Evolutionary conservation across 2,329 filamentous ascomycete species (phyloP).

Genomic region (Truncatella angustata): DNA sequence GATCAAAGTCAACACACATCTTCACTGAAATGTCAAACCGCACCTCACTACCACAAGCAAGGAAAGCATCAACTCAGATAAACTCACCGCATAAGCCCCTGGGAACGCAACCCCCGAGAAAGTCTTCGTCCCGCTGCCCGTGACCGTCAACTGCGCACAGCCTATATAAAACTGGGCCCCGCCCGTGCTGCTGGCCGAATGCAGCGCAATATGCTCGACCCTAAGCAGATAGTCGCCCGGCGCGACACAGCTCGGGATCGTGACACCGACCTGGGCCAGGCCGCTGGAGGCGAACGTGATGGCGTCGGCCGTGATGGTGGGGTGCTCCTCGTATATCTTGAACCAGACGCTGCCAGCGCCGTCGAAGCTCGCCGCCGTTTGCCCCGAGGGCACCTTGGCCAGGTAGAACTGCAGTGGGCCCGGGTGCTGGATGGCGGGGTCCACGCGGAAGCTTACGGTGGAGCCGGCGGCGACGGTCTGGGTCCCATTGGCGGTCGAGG

Average conservation of each 20-base stretch:
- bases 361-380: slow-evolving; percentile 23
- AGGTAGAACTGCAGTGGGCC: slow-evolving; percentile 28
- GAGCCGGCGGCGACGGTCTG: slow-evolving; percentile 33
- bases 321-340: slow-evolving; percentile 28
- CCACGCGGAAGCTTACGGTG: slow-evolving; percentile 32
- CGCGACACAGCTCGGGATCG: slow-evolving; percentile 29
- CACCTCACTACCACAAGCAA: no score
- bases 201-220: slow-evolving; percentile 32
- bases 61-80: not conserved
- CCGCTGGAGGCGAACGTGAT: slow-evolving; percentile 20
- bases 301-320: slow-evolving; percentile 17
- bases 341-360: slow-evolving; percentile 27
- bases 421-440: slow-evolving; percentile 26
- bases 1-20: not conserved
- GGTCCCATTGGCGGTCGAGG: slow-evolving; percentile 27
- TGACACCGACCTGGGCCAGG: slow-evolving; percentile 21
- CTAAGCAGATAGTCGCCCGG: slow-evolving; percentile 33
- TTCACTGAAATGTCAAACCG: not conserved
- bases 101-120: slow-evolving; percentile 25
- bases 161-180: slow-evolving; percentile 5
- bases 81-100: slow-evolving; percentile 33
- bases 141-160: slow-evolving; percentile 36
- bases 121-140: slow-evolving; percentile 38
- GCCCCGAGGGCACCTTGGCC: slow-evolving; percentile 24
- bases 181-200: slow-evolving; percentile 19